phyloP scores from a whole-genome alignment of 176 grass and related monocot species.

The Cenchrus americanus region DNA sequence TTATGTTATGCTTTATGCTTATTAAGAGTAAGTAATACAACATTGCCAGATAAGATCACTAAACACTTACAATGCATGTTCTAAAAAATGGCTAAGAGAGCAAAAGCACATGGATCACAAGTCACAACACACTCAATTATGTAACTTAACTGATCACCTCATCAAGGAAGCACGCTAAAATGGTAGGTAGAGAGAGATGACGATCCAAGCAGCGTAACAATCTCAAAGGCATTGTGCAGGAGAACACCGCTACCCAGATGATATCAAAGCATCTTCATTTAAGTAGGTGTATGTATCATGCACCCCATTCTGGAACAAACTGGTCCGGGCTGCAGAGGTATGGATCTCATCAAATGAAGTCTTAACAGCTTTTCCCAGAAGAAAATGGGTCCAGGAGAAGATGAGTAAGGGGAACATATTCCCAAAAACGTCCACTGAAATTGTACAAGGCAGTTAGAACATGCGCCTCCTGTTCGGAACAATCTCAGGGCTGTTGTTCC shows the following conservation, averaged over 20 bases:
- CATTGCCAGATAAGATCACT: slow-evolving; percentile 14
- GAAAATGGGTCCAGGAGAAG: slow-evolving; percentile 23
- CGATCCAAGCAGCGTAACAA: not conserved
- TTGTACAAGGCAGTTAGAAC: slow-evolving; percentile 38
- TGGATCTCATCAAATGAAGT: slow-evolving; percentile 23
- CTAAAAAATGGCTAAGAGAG: slow-evolving; percentile 19
- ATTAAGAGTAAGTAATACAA: slow-evolving; percentile 17
- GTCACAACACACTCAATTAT: not conserved
- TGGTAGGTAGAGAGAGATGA: not conserved
- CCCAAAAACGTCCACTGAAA: slow-evolving; percentile 9
- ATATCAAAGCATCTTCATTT: slow-evolving; percentile 23
- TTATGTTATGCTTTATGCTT: not conserved
- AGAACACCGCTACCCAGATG: not conserved
- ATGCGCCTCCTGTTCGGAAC: slow-evolving; percentile 63
- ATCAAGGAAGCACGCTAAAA: slow-evolving; percentile 6
- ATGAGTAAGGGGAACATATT: not conserved
- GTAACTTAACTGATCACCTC: not conserved
- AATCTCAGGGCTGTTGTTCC: slow-evolving; percentile 70
- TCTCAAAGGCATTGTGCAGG: not conserved
- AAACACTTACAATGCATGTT: slow-evolving; percentile 15
- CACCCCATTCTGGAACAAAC: not conserved
- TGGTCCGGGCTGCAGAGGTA: not conserved
- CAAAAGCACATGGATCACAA: slow-evolving; percentile 22
- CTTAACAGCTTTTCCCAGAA: slow-evolving; percentile 15
- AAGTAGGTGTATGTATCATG: not conserved